Conservation (phyloP, 257 asterid species). For the Craterostigma plantagineum region DNA sequence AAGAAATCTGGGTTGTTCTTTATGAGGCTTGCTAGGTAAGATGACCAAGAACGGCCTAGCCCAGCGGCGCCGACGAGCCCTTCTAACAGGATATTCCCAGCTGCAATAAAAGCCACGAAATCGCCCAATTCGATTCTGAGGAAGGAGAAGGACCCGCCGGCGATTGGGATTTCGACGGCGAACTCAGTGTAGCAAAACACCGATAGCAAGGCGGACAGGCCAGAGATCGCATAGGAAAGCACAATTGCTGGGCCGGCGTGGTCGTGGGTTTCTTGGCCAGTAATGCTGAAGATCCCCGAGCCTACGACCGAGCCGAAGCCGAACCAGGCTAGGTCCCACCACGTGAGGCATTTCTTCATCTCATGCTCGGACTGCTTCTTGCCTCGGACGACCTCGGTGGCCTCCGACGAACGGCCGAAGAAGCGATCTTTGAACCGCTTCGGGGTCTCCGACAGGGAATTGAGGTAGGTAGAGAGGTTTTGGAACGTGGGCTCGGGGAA, state of each 20-base stretch:
- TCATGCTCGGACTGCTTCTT: constrained; percentile 56
- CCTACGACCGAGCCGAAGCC: constrained; percentile 93
- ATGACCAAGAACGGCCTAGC: constrained; percentile 85
- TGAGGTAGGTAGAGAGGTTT: constrained; percentile 30
- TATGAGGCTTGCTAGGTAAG: constrained; percentile 52
- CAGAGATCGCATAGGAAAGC: constrained; percentile 67
- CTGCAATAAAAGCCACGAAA: constrained; percentile 78
- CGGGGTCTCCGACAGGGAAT: constrained; percentile 51
- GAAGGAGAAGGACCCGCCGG: constrained; percentile 88
- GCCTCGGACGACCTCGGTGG: constrained; percentile 33
- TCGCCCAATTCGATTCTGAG: constrained; percentile 86
- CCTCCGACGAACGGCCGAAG: constrained; percentile 48
- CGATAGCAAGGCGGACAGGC: constrained; percentile 68
- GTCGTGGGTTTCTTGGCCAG: constrained; percentile 61
- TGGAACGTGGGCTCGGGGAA: constrained; percentile 84
- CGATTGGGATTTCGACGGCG: constrained; percentile 76
- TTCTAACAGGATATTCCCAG: constrained; percentile 67
- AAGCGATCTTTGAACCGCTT: constrained; percentile 67
- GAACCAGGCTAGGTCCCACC: constrained; percentile 96
- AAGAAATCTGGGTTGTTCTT: constrained; percentile 41
- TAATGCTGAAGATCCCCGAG: constrained; percentile 76
- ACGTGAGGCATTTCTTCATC: constrained; percentile 63
- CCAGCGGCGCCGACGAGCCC: constrained; percentile 95
- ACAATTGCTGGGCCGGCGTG: constrained; percentile 80
- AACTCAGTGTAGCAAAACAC: constrained; percentile 88